These are phyloP conservation scores for Linaria vulgaris DNA, from an alignment of 257 asterid genomes.

Conservation along the genomic window DNA sequence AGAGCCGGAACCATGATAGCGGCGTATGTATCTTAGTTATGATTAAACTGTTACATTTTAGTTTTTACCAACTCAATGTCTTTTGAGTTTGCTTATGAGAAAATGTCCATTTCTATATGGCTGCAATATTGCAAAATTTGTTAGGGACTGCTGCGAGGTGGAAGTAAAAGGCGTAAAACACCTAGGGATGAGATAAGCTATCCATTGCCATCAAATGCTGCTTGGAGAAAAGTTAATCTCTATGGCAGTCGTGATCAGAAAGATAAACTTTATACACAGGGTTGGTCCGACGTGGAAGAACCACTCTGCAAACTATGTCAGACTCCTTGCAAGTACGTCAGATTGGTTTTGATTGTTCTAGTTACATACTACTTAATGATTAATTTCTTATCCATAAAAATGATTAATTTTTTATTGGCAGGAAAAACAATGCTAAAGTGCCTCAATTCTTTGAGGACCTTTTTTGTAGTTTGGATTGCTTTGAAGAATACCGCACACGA, in stretches of 20 bases:
- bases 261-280: constrained; percentile 70
- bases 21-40: constrained; percentile 51
- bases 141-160: constrained; percentile 81
- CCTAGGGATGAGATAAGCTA: constrained; percentile 66
- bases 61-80: neutral
- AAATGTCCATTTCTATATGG: constrained; percentile 16
- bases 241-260: constrained; percentile 46
- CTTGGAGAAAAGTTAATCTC: constrained; percentile 64
- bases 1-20: constrained; percentile 68
- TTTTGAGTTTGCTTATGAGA: neutral
- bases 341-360: constrained; percentile 2
- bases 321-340: constrained; percentile 77
- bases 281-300: constrained; percentile 78
- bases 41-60: neutral
- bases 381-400: too few species aligned
- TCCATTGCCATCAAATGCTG: constrained; percentile 78
- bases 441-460: constrained; percentile 95
- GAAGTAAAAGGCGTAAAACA: constrained; percentile 81
- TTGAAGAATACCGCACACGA: constrained; percentile 76
- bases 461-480: constrained; percentile 78
- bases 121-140: constrained; percentile 16
- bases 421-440: constrained; percentile 63
- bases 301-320: constrained; percentile 98
- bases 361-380: constrained; percentile 8
- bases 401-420: constrained; percentile 35